Evolutionary conservation across 768 basidiomycete genomes (phyloP).

Genomic region (Megacollybia marginata): DNA sequence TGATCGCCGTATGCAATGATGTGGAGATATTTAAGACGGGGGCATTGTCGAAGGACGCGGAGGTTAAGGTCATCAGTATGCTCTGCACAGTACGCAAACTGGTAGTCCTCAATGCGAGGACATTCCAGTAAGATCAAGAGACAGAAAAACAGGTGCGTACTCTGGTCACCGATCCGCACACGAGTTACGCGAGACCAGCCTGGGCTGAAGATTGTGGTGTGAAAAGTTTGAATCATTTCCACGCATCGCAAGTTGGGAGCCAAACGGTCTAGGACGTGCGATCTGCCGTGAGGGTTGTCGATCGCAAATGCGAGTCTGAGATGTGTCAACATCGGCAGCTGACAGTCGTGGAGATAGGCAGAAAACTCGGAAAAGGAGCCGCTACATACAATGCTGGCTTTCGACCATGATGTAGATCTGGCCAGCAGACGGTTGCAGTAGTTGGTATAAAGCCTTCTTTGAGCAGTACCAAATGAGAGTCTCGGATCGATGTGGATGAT

Average conservation of each 20-base stretch:
- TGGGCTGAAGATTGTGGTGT: neutral
- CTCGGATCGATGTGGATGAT: neutral
- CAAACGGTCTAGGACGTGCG: neutral
- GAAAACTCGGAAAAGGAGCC: neutral
- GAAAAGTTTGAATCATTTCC: neutral
- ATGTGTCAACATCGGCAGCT: neutral
- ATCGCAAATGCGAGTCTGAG: neutral
- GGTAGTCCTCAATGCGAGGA: neutral
- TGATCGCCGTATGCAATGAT: neutral
- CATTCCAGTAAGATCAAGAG: neutral
- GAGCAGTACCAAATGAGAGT: neutral
- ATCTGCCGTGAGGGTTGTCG: neutral
- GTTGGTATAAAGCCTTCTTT: neutral
- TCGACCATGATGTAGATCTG: neutral
- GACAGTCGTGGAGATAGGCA: neutral
- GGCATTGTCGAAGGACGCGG: neutral
- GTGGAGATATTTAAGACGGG: neutral
- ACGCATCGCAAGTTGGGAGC: neutral
- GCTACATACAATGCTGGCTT: neutral
- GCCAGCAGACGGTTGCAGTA: neutral
- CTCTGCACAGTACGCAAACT: neutral
- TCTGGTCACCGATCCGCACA: neutral
- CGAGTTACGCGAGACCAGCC: neutral
- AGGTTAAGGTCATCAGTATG: neutral
- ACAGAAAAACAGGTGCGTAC: neutral